These are phyloP conservation scores for Candida succiphila DNA, from an alignment of 805 yeast genomes.

Conservation along the genomic window DNA sequence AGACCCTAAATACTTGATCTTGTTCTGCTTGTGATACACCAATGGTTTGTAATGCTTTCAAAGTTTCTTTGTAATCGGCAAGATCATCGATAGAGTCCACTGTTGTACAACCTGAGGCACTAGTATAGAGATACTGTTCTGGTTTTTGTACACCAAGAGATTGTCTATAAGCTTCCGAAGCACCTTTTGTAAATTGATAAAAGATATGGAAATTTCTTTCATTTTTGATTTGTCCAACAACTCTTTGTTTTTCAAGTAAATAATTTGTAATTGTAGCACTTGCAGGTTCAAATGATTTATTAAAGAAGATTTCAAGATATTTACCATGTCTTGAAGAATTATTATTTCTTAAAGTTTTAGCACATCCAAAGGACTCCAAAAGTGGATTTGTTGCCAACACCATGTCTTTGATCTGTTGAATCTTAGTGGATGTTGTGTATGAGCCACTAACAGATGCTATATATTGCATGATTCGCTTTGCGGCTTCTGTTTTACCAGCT, in stretches of 20 bases:
- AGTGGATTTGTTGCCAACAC: slow-evolving; percentile 94
- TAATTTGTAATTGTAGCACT: slow-evolving; percentile 96
- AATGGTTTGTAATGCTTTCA: slow-evolving; percentile 79
- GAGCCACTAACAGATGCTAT: slow-evolving; percentile 82
- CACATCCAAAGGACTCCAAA: slow-evolving; percentile 88
- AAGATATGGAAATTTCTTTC: slow-evolving; percentile 97
- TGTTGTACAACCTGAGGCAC: slow-evolving; percentile 73
- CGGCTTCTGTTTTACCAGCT: slow-evolving; percentile 98
- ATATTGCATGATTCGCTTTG: slow-evolving; percentile 95
- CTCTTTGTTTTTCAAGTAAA: slow-evolving; percentile 88
- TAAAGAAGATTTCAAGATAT: slow-evolving; percentile 85
- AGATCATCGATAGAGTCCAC: slow-evolving; percentile 84
- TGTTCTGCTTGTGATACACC: slow-evolving; percentile 79
- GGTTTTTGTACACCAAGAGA: slow-evolving; percentile 88
- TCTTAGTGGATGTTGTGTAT: slow-evolving; percentile 49
- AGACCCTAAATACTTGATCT: slow-evolving; percentile 77
- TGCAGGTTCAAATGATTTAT: slow-evolving; percentile 74
- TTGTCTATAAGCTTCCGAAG: slow-evolving; percentile 76
- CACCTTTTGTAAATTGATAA: slow-evolving; percentile 90
- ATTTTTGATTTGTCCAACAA: slow-evolving; percentile 84
- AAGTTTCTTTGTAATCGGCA: slow-evolving; percentile 69
- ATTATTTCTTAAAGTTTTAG: slow-evolving; percentile 81
- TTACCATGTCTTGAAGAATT: slow-evolving; percentile 90
- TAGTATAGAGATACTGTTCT: slow-evolving; percentile 84
- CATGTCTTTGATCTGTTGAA: slow-evolving; percentile 89